Evolutionary conservation across 2,329 filamentous ascomycete species (phyloP).

Genomic region (Sporothrix variecibatus): DNA sequence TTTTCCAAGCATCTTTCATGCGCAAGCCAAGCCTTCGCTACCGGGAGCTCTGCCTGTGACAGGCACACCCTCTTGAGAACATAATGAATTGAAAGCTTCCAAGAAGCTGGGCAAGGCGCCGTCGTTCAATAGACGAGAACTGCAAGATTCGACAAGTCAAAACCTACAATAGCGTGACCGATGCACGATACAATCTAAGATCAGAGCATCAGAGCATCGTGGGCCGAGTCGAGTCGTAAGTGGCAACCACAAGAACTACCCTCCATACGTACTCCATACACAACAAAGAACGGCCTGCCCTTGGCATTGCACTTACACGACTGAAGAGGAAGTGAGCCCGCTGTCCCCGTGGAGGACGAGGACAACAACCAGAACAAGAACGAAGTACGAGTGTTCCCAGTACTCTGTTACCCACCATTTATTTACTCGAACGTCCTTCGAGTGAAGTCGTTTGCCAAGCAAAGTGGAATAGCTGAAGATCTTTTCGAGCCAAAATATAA

Average conservation of each 20-base stretch:
- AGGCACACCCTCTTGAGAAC: not conserved
- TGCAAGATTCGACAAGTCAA: not conserved
- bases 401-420: not conserved
- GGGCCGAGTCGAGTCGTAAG: not conserved
- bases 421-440: no score
- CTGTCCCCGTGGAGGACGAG: not conserved
- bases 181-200: not conserved
- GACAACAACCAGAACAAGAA: no score
- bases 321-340: not conserved
- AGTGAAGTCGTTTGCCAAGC: not conserved
- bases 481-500: not conserved
- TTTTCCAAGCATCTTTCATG: not conserved
- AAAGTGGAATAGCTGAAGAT: not conserved
- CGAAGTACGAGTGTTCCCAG: not conserved
- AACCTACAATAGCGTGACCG: not conserved
- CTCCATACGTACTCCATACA: not conserved
- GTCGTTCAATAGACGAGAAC: not conserved
- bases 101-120: not conserved
- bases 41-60: not conserved
- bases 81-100: not conserved
- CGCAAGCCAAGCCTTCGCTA: not conserved
- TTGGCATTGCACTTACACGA: constrained; percentile 4
- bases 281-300: not conserved
- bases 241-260: not conserved
- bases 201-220: not conserved